Evolutionary conservation across 2,329 filamentous ascomycete species (phyloP), one percentile per base, ranked within the genome.

Genomic region (Amylocarpus encephaloides): DNA sequence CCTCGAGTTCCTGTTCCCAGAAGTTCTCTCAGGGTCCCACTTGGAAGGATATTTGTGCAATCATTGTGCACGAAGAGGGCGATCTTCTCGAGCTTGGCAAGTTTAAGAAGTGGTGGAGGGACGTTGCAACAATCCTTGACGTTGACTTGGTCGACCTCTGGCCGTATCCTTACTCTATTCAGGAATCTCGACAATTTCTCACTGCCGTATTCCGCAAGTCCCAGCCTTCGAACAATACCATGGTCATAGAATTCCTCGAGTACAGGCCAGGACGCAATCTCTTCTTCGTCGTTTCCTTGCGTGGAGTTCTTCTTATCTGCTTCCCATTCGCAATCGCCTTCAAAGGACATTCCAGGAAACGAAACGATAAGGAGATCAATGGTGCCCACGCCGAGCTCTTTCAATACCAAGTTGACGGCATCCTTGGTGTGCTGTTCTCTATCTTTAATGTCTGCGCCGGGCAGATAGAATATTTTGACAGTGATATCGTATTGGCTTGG

Each of bases 121-220:
- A 97, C 93, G 42, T 90, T 92, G 70, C 93, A 98, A 73, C 92
- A 97, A 69, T 97, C 88, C 61, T 88, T 84, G 45, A 95, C 80
- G 66, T 97, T 97, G 75, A 98, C 95, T 75, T 98, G 93, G 68
- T 97, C 83, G 36, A 97, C 92, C 16, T 80, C 79, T 0, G 93
- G 93, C 59, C 79, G 80, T 53, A 95, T 74, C 36, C 73, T 75
- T 18, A 88, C 85, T 54, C 80, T 75, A 38, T 80, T 75, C 22
- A 97, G 73, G 62, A 98, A 91, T 12, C 80, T 80, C n/a, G 78
- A 71, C 34, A 98, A 73, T 62, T 93, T 85, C 60, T 90, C 83
- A 59, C 83, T 88, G 49, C 92, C 91, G 66, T 96, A 97, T 68
- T 98, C 93, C 44, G 93, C 83, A 22, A 97, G 79, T 1, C 93